These are phyloP conservation scores for Verticillium tricorpus DNA, from an alignment of 2,329 filamentous ascomycete genomes.

Conservation along the genomic window DNA sequence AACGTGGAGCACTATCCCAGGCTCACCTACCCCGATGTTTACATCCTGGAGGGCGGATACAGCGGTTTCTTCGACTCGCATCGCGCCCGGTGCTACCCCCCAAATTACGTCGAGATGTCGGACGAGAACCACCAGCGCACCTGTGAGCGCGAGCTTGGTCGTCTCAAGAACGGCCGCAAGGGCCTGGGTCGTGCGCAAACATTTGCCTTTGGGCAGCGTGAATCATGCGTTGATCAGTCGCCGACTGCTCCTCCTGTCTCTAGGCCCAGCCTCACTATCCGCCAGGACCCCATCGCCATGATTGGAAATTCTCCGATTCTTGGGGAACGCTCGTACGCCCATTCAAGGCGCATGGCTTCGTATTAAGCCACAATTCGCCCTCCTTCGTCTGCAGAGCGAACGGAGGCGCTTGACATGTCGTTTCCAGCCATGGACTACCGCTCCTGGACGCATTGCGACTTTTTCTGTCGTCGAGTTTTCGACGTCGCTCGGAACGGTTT, in stretches of 20 bases:
- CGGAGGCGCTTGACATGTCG: neutral
- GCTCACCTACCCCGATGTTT: slow-evolving; percentile 93
- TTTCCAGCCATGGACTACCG: no score
- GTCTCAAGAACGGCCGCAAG: slow-evolving; percentile 78
- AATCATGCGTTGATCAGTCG: slow-evolving; percentile 51
- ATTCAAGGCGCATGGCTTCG: slow-evolving; percentile 59
- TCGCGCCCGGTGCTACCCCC: slow-evolving; percentile 78
- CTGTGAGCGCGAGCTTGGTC: slow-evolving; percentile 91
- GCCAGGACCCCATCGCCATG: slow-evolving; percentile 36
- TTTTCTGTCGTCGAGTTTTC: neutral
- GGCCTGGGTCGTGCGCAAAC: slow-evolving; percentile 86
- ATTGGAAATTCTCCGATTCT: slow-evolving; percentile 40
- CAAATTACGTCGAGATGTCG: slow-evolving; percentile 96
- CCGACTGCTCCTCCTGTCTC: slow-evolving; percentile 48
- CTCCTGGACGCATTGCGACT: neutral
- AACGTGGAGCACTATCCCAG: slow-evolving; percentile 85
- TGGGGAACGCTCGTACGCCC: slow-evolving; percentile 40
- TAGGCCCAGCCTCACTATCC: slow-evolving; percentile 21
- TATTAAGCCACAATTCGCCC: slow-evolving; percentile 39
- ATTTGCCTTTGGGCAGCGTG: slow-evolving; percentile 84
- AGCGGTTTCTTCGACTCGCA: slow-evolving; percentile 85
- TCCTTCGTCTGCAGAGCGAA: neutral
- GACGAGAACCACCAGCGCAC: slow-evolving; percentile 86
- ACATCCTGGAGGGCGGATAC: slow-evolving; percentile 95
- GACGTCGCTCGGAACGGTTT: neutral